Base-by-base conservation (phyloP, 225 moss, liverwort and hornwort genomes). In the Bryum argenteum region DNA sequence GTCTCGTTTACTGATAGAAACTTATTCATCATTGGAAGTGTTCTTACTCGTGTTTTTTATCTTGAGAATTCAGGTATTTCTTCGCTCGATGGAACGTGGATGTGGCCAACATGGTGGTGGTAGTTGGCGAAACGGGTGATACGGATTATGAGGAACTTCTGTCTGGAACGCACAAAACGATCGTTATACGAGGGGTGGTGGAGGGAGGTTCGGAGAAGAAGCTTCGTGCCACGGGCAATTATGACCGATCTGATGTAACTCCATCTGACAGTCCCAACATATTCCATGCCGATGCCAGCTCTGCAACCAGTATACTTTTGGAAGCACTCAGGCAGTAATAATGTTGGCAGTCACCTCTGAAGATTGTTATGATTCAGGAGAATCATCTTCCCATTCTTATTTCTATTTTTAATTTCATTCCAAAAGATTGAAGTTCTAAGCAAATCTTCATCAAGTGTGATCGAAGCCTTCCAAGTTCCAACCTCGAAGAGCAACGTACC, bases 71-170 rank as follows among this genome's bases (percentile, higher is more conserved):
- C 78, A 88, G 88, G 78, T 88, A 88, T 51, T 83, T 88, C 72
- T 88, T 88, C 57, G 78, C 80, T 54, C 88, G 85, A 58, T 88
- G 88, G 88, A 82, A 73, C 13, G 77, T 88, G 61, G 88, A 88
- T 47, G 88, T 88, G 70, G 83, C 85, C 57, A 85, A 83, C 70
- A 88, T 88, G 88, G 33, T 88, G 42, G 75, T 88, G 48, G 73
- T 88, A 61, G 78, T 88, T 40, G 88, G 88, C 17, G 88, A 88
- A 54, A 86, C 83, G 16, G 88, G 88, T 22, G 88, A 85, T 64
- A 83, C 88, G 54, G 88, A 88, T 58, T 81, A 88, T 37, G 85
- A 88, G 57, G 85, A 86, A 58, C 52, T 88, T 50, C 63, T 88
- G 39, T 85, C 88, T 11, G 85, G 88, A 53, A 86, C 83, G 28